Evolutionary conservation across 768 basidiomycete genomes (phyloP).

Genomic region (Lyophyllum decastes): DNA sequence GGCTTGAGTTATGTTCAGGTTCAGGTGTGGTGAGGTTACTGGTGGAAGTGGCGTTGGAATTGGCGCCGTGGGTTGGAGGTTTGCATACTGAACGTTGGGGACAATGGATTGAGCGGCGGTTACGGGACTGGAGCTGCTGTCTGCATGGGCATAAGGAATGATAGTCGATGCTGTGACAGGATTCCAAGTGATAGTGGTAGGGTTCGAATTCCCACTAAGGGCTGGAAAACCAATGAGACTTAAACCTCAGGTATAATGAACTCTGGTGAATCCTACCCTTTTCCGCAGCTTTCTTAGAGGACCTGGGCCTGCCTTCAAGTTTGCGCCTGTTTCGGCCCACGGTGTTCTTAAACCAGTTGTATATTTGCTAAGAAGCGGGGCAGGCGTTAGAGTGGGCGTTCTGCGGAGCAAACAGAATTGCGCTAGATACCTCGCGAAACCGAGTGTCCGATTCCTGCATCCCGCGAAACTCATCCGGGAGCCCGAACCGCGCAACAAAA

Average conservation of each 20-base stretch:
- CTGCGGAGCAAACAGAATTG: neutral
- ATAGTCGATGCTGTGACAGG: slow-evolving; percentile 36
- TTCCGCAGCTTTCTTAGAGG: slow-evolving; percentile 52
- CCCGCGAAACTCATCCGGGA: slow-evolving; percentile 54
- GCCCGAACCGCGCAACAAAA: slow-evolving; percentile 59
- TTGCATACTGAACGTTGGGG: slow-evolving; percentile 43
- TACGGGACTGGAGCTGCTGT: slow-evolving; percentile 35
- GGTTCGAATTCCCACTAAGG: slow-evolving; percentile 17
- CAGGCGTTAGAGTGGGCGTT: slow-evolving; percentile 14
- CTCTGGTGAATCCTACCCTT: slow-evolving; percentile 37
- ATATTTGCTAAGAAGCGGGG: slow-evolving; percentile 52
- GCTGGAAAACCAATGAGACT: slow-evolving; percentile 12
- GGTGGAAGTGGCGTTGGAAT: slow-evolving; percentile 24
- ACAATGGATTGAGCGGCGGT: slow-evolving; percentile 30
- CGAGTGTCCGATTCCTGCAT: slow-evolving; percentile 60
- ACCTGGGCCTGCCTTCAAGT: slow-evolving; percentile 53
- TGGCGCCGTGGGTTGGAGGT: slow-evolving; percentile 35
- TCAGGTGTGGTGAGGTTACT: slow-evolving; percentile 22
- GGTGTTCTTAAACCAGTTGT: slow-evolving; percentile 77
- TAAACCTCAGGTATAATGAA: neutral
- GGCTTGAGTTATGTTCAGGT: slow-evolving; percentile 29
- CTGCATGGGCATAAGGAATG: slow-evolving; percentile 40
- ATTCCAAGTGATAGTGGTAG: slow-evolving; percentile 36
- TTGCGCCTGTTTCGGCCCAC: slow-evolving; percentile 61
- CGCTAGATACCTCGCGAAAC: slow-evolving; percentile 55